Conservation (phyloP, 2,329 filamentous ascomycete genomes). For the Fulvia fulva region DNA sequence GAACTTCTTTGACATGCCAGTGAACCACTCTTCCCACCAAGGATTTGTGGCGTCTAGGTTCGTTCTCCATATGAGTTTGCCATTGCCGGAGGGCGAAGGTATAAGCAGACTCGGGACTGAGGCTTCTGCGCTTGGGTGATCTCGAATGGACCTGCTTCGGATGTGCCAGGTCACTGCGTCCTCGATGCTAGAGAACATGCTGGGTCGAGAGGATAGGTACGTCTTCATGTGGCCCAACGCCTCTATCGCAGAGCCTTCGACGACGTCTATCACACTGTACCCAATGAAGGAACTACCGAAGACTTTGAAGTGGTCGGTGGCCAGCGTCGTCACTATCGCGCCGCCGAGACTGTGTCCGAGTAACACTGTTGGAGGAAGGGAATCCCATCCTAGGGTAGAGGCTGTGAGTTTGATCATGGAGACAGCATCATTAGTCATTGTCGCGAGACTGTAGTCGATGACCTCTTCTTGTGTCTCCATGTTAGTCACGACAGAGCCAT, state of each 20-base stretch:
- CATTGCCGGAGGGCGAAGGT: conserved; percentile 32
- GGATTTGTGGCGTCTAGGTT: conserved; percentile 77
- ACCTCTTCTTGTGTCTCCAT: conserved; percentile 33
- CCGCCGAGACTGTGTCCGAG: conserved; percentile 92
- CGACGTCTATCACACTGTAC: conserved; percentile 88
- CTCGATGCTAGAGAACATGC: conserved; percentile 70
- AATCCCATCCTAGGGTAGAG: conserved; percentile 65
- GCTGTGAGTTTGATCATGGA: conserved; percentile 66
- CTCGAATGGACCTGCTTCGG: conserved; percentile 80
- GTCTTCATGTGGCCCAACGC: conserved; percentile 91
- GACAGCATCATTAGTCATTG: conserved; percentile 69
- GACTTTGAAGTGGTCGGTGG: conserved; percentile 46
- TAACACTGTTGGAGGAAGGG: conserved; percentile 70
- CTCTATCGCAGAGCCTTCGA: conserved; percentile 92
- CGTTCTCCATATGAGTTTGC: conserved; percentile 75
- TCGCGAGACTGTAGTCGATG: conserved; percentile 68
- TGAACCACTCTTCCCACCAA: conserved; percentile 94
- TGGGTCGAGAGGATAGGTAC: conserved; percentile 78
- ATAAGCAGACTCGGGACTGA: conserved; percentile 79
- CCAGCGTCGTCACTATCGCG: conserved; percentile 80
- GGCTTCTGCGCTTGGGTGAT: conserved; percentile 74
- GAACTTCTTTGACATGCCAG: conserved; percentile 83
- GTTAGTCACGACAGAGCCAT: conserved; percentile 66
- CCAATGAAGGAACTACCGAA: conserved; percentile 70
- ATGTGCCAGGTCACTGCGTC: conserved; percentile 92